Percentiles rank a stretch among this genome's conserved stretches.
These are phyloP conservation scores for Geranium rotundifolium DNA, from an alignment of 345 rosid genomes.

Conservation along the genomic window DNA sequence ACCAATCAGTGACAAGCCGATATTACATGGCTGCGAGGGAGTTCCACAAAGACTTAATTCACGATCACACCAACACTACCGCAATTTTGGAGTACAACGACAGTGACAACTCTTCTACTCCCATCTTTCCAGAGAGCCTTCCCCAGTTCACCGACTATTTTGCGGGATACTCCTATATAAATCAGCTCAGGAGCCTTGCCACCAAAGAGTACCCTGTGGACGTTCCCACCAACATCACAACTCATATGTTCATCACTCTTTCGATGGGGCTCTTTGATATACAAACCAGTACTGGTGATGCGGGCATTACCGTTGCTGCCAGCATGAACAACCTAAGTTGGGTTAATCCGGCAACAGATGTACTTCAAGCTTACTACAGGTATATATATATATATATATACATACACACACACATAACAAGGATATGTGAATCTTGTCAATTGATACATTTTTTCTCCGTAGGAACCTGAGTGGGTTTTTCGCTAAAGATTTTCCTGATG, in stretches of 20 bases:
- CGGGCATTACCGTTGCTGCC: background rate
- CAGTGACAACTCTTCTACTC: background rate
- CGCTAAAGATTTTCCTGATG: conserved; percentile 5
- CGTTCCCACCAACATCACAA: conserved; percentile 7
- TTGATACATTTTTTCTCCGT: too few relatives aligned
- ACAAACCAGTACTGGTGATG: background rate
- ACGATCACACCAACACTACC: conserved; percentile 9
- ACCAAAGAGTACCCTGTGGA: conserved; percentile 3
- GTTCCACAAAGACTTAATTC: background rate
- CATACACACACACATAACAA: too few relatives aligned
- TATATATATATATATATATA: conserved; percentile 7
- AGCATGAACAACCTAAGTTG: conserved; percentile 12
- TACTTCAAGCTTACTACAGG: too few relatives aligned
- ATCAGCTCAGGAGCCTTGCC: conserved; percentile 6
- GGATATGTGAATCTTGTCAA: too few relatives aligned
- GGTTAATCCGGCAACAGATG: conserved; percentile 5
- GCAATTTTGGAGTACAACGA: too few relatives aligned
- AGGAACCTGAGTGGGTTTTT: conserved; percentile 6
- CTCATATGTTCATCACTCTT: background rate
- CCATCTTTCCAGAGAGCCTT: background rate
- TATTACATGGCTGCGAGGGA: conserved; percentile 13
- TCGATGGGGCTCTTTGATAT: conserved; percentile 5
- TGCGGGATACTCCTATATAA: background rate
- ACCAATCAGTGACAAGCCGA: conserved; percentile 4
- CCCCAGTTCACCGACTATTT: conserved; percentile 3